Base-by-base conservation (phyloP, 805 yeast genomes). In the Teunomyces barrocoloradensis region DNA sequence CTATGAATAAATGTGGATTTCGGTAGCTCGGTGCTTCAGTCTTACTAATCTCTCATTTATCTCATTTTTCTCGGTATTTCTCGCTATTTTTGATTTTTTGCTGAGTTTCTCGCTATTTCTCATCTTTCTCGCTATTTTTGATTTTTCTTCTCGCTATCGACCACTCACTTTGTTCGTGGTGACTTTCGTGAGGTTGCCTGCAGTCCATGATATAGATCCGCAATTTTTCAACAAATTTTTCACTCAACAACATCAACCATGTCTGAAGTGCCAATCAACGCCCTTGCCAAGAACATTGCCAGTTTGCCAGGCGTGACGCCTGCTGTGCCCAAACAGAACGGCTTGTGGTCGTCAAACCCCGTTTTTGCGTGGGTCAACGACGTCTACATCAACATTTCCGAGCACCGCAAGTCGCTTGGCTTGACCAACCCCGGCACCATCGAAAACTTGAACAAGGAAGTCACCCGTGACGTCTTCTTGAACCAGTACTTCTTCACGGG, bases 401-500 rank as follows among this genome's bases (percentile, higher is more conserved):
- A 83, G 57, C 96, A 90, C 68, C 84, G 98, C 67, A 77, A 80
- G 51, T 81, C 92, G 6, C 77, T 91, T 56, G 89, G 90, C 48
- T 81, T 94, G 66, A 73, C 81, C 59, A 89, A 90, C 73, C 99
- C 99, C 48, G 98, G 98, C 57, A 86, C 96, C 54, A 82, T 89
- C 41, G 72, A 66, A 17, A 57, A 58, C 49, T 54, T 65, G 48
- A 57, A 55, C 51, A 56, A 51, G 36, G 99, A 94, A 74, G 97
- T 90, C 49, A 75, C 91, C 53, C 85, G 91, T 71, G 98, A 92
- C 65, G 97, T 92, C 28, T 89, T 94, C 65, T 78, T 90, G 59
- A 82, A 80, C 63, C 96, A 90, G 65, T 87, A 88, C 74, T 84
- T 85, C 70, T 92, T 92, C 79, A 85, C 96, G 34, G 99, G 99